phyloP scores from a whole-genome alignment of 2,329 filamentous ascomycete genomes.

The Aureobasidium subglaciale region DNA sequence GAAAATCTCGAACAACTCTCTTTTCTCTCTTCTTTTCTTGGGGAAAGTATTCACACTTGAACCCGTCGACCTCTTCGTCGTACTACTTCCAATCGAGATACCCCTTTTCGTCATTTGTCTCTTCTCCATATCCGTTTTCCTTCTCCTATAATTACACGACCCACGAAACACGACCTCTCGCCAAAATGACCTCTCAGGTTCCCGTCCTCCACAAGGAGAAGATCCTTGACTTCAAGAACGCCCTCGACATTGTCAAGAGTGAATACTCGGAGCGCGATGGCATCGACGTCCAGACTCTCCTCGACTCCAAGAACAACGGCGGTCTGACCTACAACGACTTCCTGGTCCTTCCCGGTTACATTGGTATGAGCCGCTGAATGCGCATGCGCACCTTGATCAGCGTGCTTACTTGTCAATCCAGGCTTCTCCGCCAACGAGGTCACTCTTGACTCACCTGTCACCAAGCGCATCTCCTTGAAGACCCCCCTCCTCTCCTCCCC shows the following conservation, averaged over 20 bases:
- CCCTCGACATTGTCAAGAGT: constrained; percentile 67
- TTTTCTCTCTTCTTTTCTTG: constrained; percentile 38
- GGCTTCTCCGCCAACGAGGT: constrained; percentile 90
- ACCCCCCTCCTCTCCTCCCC: constrained; percentile 95
- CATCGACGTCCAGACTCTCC: constrained; percentile 74
- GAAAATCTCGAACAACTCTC: constrained; percentile 17
- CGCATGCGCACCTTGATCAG: constrained; percentile 18
- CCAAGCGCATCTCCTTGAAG: constrained; percentile 92
- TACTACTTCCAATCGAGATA: constrained; percentile 14
- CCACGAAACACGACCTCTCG: constrained; percentile 63
- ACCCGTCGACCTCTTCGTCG: constrained; percentile 12
- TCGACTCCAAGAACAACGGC: constrained; percentile 86
- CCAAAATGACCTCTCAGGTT: constrained; percentile 44
- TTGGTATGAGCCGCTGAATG: constrained; percentile 48
- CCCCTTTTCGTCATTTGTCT: constrained; percentile 13
- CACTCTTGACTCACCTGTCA: constrained; percentile 80
- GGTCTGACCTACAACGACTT: constrained; percentile 99
- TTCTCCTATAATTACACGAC: constrained; percentile 38
- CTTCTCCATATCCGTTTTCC: constrained; percentile 14
- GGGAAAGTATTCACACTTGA: constrained; percentile 35
- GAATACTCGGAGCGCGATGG: constrained; percentile 79
- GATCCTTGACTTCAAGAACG: constrained; percentile 66
- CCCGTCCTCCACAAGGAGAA: constrained; percentile 42
- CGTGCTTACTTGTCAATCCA: constrained; percentile 26
- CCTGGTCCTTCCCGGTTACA: constrained; percentile 91